Evolutionary conservation across 2,329 filamentous ascomycete species (phyloP), one percentile per base, ranked within the genome.

Genomic region (Talaromyces pinophilus): DNA sequence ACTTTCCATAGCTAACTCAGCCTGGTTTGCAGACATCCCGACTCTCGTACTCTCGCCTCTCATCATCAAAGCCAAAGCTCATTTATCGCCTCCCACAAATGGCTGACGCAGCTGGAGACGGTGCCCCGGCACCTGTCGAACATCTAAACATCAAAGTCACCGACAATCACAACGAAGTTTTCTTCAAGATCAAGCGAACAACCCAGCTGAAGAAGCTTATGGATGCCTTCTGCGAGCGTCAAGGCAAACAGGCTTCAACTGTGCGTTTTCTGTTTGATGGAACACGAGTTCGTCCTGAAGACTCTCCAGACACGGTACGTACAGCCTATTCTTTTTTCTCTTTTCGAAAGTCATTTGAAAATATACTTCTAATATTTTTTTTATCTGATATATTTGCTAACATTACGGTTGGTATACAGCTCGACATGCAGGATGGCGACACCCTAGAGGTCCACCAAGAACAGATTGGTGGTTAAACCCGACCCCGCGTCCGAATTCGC

Each of bases 61-160:
- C 50, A 17, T 11, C 8, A 54, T 13, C 15, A 5, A 33, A 54
- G 15, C 8, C 7, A 30, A n/a, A n/a, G 17, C 1, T 17, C 17
- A 33, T 25, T 17, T 10, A 19, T 59, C 25, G 22, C 17, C 5
- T 50, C 40, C 7, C 33, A 82, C 86, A 67, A 82, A 83, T 83
- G 83, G 67, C 72, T 62, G 82, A 82, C 64, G 40, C 63, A 35
- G 69, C 67, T 63, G 59, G 44, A 19, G 68, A 67, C 8, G 71
- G 69, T 3, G 74, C 72, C 6, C 70, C 78, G 5, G 76, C 83
- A 28, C 82, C 83, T 65, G 83, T 83, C 11, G 94, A 98, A 82
- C 95, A 99, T 80, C 85, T 99, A 5, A 99, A 99, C 82, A 98
- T 99, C 83, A 99, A 99, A 80, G 95, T 99, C 15, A 98, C 95